Evolutionary conservation across 139 green algal genomes (phyloP), one percentile per base, ranked within the genome.

Genomic region (Eudorina sp.): DNA sequence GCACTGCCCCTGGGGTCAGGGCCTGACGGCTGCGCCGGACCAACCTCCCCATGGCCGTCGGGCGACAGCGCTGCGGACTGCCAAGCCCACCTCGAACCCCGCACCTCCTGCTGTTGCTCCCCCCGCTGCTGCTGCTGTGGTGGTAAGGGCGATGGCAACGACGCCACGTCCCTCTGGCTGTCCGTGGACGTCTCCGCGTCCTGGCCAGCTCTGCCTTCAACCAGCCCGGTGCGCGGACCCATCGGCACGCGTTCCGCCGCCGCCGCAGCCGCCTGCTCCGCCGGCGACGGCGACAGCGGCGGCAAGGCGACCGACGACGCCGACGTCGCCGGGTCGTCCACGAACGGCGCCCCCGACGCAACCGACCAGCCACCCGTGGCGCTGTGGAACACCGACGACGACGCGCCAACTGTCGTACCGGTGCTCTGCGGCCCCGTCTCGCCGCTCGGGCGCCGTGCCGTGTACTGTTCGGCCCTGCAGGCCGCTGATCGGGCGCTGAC

Each of bases 351-450:
- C 0, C 38, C 69, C 5, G 69, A 78, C 11, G 69, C 21, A 14
- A 78, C 36, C 21, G 69, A 78, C 69, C 69, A 78, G 41, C 36
- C 38, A 3, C 69, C 69, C 18, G 69, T 78, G 69, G 69, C 69
- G 4, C 36, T 78, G 41, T 53, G 69, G 69, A 78, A 78, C 23
- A n/a, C n/a, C n/a, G 69, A 53, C 0, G 69, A 78, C 38, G 66
- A 75, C n/a, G n/a, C 34, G n/a, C 66, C n/a, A 8, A 25, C 66
- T 8, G n/a, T 46, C 5, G n/a, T 46, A 41, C 34, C 9, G 66
- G 7, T 3, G 14, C n/a, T 27, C 66, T 41, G 66, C 36, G 34
- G 66, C 1, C 27, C 29, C 18, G n/a, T 0, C 66, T 46, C 14
- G 21, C 66, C 66, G n/a, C 40, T 46, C 14, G 38, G 25, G 0